Base-by-base conservation (phyloP, 179 eudicot species). In the Vitellaria paradoxa region DNA sequence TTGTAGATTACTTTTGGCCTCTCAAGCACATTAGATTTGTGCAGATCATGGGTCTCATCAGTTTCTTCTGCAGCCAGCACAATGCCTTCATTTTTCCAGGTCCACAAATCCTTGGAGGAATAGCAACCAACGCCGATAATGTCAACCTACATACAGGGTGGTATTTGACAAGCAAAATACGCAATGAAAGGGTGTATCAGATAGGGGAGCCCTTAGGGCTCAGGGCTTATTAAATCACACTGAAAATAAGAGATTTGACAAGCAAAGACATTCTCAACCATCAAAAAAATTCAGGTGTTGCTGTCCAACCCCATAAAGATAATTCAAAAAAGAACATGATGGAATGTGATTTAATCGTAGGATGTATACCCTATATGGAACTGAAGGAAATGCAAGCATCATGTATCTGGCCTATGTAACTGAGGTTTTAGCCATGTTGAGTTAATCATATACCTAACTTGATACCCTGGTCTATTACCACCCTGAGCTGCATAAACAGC, bases 1-100 rank as follows among this genome's bases (percentile, higher is more conserved):
- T 93, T 96, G 87, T 86, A 91, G 9, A 93, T 64, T n/a, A 96
- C 99, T 86, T 96, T 96, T 18, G 99, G 99, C 82, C 99, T 86
- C 80, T 96, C 99, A 0, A 96, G 92, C 53, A 96, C 98, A 15
- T 96, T 96, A 70, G 90, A 88, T 82, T 86, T 85, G 86, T 96
- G 93, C 64, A 96, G 93, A 84, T 96, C 99, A 56, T 93, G 99
- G 57, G 88, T 83, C 82, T 93, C 98, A 37, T 93, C 80, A 4
- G 81, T 78, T 81, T 93, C 93, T 85, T 95, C 93, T 5, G 92
- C 92, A 13, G 95, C 85, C 46, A 96, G 89, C 5, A 96, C 98
- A 57, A 93, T 89, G 37, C 99, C 99, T 78, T 96, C 99, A 49
- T 90, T 90, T 81, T 90, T 96, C 99, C 99, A 96, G 30, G 93